Conservation (phyloP, 768 basidiomycete genomes). For the Hydnomerulius pinastri region DNA sequence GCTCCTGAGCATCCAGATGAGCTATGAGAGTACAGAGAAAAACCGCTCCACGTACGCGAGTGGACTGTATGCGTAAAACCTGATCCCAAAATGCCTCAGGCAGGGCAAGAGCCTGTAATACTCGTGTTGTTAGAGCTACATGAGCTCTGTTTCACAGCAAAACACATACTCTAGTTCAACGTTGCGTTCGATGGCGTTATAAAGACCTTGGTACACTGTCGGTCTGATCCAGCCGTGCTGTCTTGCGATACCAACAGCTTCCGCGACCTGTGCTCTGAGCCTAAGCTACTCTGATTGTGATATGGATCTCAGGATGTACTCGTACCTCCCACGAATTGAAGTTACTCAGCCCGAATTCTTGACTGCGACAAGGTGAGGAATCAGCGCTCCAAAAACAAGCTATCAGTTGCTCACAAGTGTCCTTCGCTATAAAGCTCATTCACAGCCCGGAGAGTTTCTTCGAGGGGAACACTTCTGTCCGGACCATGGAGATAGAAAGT, state of each 20-base stretch:
- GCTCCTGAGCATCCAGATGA: slow-evolving; percentile 8
- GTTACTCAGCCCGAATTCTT: slow-evolving; percentile 16
- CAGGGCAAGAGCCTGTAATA: slow-evolving; percentile 43
- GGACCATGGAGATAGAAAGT: slow-evolving; percentile 52
- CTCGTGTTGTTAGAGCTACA: not conserved
- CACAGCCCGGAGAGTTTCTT: slow-evolving; percentile 47
- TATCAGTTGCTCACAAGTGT: slow-evolving; percentile 41
- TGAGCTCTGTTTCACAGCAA: too few species aligned
- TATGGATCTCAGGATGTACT: too few species aligned
- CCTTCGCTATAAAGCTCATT: slow-evolving; percentile 55
- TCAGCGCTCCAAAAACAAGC: not conserved
- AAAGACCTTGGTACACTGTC: slow-evolving; percentile 50
- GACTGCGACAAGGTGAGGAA: slow-evolving; percentile 6
- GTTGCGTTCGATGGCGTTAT: slow-evolving; percentile 46
- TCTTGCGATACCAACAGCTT: slow-evolving; percentile 43
- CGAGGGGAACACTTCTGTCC: slow-evolving; percentile 45
- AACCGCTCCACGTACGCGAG: slow-evolving; percentile 16
- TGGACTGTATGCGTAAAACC: slow-evolving; percentile 38
- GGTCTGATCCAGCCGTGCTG: slow-evolving; percentile 50
- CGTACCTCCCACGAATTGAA: slow-evolving; percentile 37
- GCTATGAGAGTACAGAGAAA: not conserved
- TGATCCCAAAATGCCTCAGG: slow-evolving; percentile 41
- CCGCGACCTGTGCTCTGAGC: slow-evolving; percentile 37
- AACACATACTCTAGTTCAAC: slow-evolving; percentile 13
- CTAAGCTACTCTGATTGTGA: not conserved